Evolutionary conservation across 2,329 filamentous ascomycete species (phyloP).

Genomic region (Cladosporium phlei): DNA sequence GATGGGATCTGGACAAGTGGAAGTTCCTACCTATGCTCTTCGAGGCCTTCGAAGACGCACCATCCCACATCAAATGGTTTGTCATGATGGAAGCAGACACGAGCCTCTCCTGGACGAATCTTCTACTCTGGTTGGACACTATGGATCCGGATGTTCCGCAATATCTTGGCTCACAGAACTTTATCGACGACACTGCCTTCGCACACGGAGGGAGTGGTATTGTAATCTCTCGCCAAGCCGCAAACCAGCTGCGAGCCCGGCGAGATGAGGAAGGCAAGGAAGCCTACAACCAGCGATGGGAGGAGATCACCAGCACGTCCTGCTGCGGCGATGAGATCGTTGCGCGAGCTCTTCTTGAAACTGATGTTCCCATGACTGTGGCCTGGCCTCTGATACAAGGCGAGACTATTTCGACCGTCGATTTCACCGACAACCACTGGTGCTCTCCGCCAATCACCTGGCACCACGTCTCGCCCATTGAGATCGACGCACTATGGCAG

Average conservation of each 20-base stretch:
- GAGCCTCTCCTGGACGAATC: constrained; percentile 42
- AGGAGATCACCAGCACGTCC: constrained; percentile 41
- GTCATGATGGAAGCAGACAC: constrained; percentile 56
- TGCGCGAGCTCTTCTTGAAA: constrained; percentile 45
- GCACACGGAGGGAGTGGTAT: constrained; percentile 43
- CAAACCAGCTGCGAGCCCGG: constrained; percentile 32
- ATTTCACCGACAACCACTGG: constrained; percentile 41
- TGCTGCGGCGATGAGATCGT: constrained; percentile 54
- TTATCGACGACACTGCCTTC: constrained; percentile 35
- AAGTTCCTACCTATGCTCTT: constrained; percentile 56
- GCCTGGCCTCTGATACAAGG: constrained; percentile 44
- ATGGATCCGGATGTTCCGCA: constrained; percentile 39
- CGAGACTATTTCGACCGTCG: constrained; percentile 39
- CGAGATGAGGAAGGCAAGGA: constrained; percentile 39
- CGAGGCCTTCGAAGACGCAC: constrained; percentile 44
- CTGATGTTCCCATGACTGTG: constrained; percentile 41
- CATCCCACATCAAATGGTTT: constrained; percentile 48
- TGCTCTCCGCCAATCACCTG: constrained; percentile 39
- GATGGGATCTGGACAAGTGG: constrained; percentile 54
- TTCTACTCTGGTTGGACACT: constrained; percentile 47
- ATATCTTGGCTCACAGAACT: constrained; percentile 47
- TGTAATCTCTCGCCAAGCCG: constrained; percentile 40
- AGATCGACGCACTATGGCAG: constrained; percentile 24
- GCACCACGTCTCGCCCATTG: constrained; percentile 31
- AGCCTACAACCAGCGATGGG: constrained; percentile 35